Evolutionary conservation across 805 yeast genomes (phyloP).

Genomic region (Yarrowia porcina): DNA sequence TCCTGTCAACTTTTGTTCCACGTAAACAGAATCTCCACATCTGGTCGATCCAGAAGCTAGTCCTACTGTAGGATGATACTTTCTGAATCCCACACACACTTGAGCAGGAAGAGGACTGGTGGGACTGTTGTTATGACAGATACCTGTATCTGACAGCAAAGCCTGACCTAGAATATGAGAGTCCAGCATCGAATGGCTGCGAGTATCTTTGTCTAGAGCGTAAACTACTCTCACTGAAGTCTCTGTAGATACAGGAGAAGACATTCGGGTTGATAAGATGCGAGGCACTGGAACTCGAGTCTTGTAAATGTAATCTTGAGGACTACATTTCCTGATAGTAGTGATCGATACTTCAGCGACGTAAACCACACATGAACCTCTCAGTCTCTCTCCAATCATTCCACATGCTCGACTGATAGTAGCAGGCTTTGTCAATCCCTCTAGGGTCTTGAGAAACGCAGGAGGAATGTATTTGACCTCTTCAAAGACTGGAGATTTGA

Average conservation of each 20-base stretch:
- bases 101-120: neutral
- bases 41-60: neutral
- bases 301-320: neutral
- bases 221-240: neutral
- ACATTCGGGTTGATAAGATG: neutral
- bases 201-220: neutral
- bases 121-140: constrained; percentile 5
- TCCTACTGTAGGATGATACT: constrained; percentile 2
- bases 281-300: constrained; percentile 10
- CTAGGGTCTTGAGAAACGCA: neutral
- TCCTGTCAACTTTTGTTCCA: neutral
- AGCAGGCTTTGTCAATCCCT: neutral
- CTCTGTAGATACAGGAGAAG: neutral
- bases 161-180: constrained; percentile 9
- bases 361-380: constrained; percentile 2
- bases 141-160: neutral
- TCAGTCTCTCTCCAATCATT: neutral
- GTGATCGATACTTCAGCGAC: constrained; percentile 7
- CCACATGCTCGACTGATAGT: neutral
- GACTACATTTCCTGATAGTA: neutral
- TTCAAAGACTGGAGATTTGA: constrained; percentile 3
- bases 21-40: neutral
- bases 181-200: neutral
- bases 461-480: constrained; percentile 10
- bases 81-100: neutral